Base-by-base conservation (phyloP, 148 eudicot genomes). In the Chenopodium suecicum region DNA sequence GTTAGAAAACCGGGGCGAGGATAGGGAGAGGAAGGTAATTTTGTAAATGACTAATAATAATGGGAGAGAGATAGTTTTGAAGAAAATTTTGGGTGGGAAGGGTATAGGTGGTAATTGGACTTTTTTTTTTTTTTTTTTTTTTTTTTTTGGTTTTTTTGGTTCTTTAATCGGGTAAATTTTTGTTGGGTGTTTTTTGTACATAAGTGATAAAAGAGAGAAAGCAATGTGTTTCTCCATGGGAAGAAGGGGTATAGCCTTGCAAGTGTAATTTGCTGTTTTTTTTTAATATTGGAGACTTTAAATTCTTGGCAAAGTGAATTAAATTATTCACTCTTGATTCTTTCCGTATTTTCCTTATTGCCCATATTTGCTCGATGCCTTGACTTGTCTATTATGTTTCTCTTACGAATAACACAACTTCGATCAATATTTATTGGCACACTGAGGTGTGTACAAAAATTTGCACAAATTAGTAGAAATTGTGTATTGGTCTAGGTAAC, bases 321-420 rank as follows among this genome's bases (percentile, higher is more conserved):
- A 80, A 74, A 80, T 81, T 56, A 73, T 84, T 84, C 86, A 77
- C 84, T 73, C 77, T 77, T 70, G 70, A 81, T 84, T 81, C 78
- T 80, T 84, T 84, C 83, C 81, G 52, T 67, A 80, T 69, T 32
- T 69, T 58, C 31, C 27, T 23, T 27, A 20, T 20, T 62, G 66
- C 66, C 11, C 66, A 62, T 62, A 62, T 62, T 19, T 56, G 62
- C 62, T 41, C 44, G 44, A 41, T 5, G 7, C 44, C 44, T 56
- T 56, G 62, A 56, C 4, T 14, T 56, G 22, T 14, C 22, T 56
- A 50, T 10, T 58, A 58, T 58, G 22, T 14, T 13, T 16, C 17
- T 56, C 16, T 56, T 56, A 3, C 4, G 1, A 41, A 41, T 41
- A 41, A 41, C 44, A 41, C 44, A 41, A 41, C 44, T 41, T 41